These are phyloP conservation scores for Thyridium curvatum DNA, from an alignment of 2,329 filamentous ascomycete species.

Conservation along the genomic window DNA sequence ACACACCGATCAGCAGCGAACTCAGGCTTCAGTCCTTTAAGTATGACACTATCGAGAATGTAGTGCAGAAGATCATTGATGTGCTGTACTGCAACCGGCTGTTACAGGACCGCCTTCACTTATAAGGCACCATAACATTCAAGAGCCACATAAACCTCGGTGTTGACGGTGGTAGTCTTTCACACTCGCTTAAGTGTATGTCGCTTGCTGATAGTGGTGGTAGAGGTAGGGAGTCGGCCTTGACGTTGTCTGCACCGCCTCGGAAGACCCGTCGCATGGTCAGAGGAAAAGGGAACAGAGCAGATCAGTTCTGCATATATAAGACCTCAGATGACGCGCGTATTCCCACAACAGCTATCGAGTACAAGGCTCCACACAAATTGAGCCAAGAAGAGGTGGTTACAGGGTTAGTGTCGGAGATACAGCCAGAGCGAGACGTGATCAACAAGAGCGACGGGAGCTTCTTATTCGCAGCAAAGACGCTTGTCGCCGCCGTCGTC, in stretches of 20 bases:
- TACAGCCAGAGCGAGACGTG: constrained; percentile 22
- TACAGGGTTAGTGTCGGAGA: constrained; percentile 23
- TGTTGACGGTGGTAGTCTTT: constrained; percentile 12
- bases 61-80: constrained; percentile 24
- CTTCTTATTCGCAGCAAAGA: constrained; percentile 18
- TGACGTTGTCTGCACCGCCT: constrained; percentile 3
- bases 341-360: constrained; percentile 21
- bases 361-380: constrained; percentile 32
- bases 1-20: constrained; percentile 27
- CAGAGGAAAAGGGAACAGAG: constrained; percentile 19
- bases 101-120: constrained; percentile 19
- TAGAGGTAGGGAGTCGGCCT: constrained; percentile 4
- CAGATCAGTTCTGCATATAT: constrained; percentile 25
- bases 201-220: constrained; percentile 8
- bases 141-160: constrained; percentile 28
- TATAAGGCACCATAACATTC: constrained; percentile 26
- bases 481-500: constrained; percentile 26
- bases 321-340: constrained; percentile 11
- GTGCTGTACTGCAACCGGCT: constrained; percentile 15
- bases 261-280: constrained; percentile 11
- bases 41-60: constrained; percentile 26
- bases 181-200: constrained; percentile 15
- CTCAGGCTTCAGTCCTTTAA: constrained; percentile 23
- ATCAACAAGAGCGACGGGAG: constrained; percentile 23
- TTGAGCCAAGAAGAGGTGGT: constrained; percentile 22